Percentiles rank a stretch among this genome's conserved stretches.
Conservation (phyloP, 768 basidiomycete species). For the Suillus lakei region DNA sequence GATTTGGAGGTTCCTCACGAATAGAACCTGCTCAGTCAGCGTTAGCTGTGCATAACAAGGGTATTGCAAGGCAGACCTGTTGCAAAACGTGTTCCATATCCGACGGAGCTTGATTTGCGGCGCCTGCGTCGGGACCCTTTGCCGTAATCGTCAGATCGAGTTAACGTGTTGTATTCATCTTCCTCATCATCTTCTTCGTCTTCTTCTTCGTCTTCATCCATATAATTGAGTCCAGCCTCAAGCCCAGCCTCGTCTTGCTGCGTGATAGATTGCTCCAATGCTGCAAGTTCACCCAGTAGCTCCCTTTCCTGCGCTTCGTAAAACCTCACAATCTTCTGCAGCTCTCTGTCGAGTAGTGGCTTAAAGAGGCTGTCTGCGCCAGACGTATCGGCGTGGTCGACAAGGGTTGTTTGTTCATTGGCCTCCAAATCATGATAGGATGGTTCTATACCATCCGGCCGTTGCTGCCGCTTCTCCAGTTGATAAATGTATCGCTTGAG, state of each 20-base stretch:
- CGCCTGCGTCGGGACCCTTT: slow-evolving; percentile 37
- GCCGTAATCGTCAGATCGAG: slow-evolving; percentile 28
- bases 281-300: slow-evolving; percentile 60
- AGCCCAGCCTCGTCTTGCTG: slow-evolving; percentile 66
- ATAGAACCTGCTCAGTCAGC: slow-evolving; percentile 14
- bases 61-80: slow-evolving; percentile 20
- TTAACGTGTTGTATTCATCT: slow-evolving; percentile 35
- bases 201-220: slow-evolving; percentile 50
- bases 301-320: slow-evolving; percentile 81
- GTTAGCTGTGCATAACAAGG: neutral
- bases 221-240: slow-evolving; percentile 53
- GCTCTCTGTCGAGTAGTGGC: slow-evolving; percentile 79
- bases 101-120: slow-evolving; percentile 37
- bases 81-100: slow-evolving; percentile 28
- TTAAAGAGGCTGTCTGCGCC: slow-evolving; percentile 65
- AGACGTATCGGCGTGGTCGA: slow-evolving; percentile 42
- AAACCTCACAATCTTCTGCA: slow-evolving; percentile 79
- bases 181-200: slow-evolving; percentile 67
- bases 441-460: slow-evolving; percentile 43
- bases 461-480: slow-evolving; percentile 75
- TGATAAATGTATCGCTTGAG: slow-evolving; percentile 88
- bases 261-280: slow-evolving; percentile 59
- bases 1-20: slow-evolving; percentile 15
- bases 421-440: slow-evolving; percentile 63
- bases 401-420: slow-evolving; percentile 61